Base-by-base conservation (phyloP, 805 yeast species). In the Starmerella roubikii region DNA sequence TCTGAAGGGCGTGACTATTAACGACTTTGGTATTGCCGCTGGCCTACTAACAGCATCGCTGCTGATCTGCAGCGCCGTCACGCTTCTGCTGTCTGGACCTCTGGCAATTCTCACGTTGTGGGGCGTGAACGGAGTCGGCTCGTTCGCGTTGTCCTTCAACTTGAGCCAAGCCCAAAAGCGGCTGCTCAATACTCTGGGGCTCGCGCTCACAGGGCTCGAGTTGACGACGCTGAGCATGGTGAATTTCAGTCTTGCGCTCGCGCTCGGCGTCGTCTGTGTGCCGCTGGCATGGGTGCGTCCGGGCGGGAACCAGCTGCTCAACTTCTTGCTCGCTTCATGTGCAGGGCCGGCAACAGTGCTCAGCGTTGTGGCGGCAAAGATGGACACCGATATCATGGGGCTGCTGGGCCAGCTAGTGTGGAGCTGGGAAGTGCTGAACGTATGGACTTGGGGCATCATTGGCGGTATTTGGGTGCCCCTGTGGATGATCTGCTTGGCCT, bases 391-490 rank as follows among this genome's bases (percentile, higher is more conserved):
- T 5, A 61, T 65, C 1, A 56, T 63, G 4, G 57, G 62, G 9
- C 51, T 76, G 4, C 63, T 77, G 38, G 53, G 58, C 17, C 73
- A 74, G 0, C 60, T 85, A 13, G 55, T 76, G 10, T 64, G 70
- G 21, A 73, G 83, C 3, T 82, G 86, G 78, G 53, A 63, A 20
- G 71, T 75, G 28, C 59, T 81, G 40, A 79, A 78, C 40, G 76
- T 80, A 42, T 84, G 94, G 88, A 80, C 94, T 0, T 84, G 94
- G 86, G 68, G 72, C 40, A 69, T 81, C 19, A 54, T 85, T 2
- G 64, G 74, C 30, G 61, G 77, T 30, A 81, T 84, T 0, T 85
- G 94, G 94, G 56, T 76, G 28, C 93, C 96, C 3, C 68, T 75
- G 4, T 88, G 97, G 97, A 32, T 74, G 3, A 50, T 61, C 13